These are phyloP conservation scores for Trichoderma erinaceum DNA, from an alignment of 495 filamentous ascomycete species.

Conservation along the genomic window DNA sequence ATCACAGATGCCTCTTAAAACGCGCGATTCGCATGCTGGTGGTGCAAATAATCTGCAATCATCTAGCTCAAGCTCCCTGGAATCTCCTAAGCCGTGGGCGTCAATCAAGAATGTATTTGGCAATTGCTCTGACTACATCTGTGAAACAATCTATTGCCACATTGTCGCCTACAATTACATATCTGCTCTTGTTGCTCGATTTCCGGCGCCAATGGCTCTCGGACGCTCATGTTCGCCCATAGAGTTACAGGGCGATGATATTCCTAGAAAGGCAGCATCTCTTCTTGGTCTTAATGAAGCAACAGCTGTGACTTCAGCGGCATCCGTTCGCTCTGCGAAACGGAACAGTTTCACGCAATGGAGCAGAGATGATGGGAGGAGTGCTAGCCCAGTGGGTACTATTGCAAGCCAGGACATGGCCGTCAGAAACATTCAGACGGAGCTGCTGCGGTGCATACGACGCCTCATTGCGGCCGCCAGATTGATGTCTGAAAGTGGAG, in stretches of 20 bases:
- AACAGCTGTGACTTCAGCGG: neutral
- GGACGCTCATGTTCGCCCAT: neutral
- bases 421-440: slow-evolving; percentile 5
- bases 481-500: slow-evolving; percentile 1
- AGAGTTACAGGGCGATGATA: slow-evolving; percentile 9
- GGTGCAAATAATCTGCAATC: neutral
- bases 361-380: neutral
- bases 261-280: slow-evolving; percentile 14
- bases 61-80: slow-evolving; percentile 19
- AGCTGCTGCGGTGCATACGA: slow-evolving; percentile 6
- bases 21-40: slow-evolving; percentile 11
- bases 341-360: neutral
- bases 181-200: slow-evolving; percentile 13
- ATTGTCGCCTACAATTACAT: slow-evolving; percentile 59
- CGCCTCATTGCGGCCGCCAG: slow-evolving; percentile 12
- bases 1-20: slow-evolving; percentile 20
- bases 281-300: slow-evolving; percentile 1
- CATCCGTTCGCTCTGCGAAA: neutral
- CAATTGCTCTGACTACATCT: slow-evolving; percentile 45
- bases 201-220: neutral
- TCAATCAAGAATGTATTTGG: slow-evolving; percentile 56
- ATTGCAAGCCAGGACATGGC: neutral
- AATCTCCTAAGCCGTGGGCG: slow-evolving; percentile 29
- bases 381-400: too few species aligned
- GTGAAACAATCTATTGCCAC: slow-evolving; percentile 59